Percentiles rank a stretch among this genome's conserved stretches.
Evolutionary conservation across 441 rosid genomes (phyloP).

Genomic region (Populus hybrid): DNA sequence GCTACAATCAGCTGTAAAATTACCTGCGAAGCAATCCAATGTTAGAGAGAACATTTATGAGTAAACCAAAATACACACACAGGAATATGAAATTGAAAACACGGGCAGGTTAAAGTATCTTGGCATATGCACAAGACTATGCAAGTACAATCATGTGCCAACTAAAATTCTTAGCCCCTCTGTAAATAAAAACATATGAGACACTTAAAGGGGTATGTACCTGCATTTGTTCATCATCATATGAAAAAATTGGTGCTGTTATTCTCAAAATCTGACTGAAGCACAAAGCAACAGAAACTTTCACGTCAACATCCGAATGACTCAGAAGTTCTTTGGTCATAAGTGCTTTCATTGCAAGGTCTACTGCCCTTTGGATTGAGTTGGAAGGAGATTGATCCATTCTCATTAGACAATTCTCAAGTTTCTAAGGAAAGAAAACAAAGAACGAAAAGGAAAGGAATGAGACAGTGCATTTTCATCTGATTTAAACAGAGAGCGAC

Average conservation of each 20-base stretch:
- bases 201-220: constrained; percentile 26
- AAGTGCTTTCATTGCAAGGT: constrained; percentile 54
- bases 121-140: not conserved
- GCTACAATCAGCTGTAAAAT: constrained; percentile 36
- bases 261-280: constrained; percentile 78
- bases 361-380: constrained; percentile 49
- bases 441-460: not conserved
- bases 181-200: not conserved
- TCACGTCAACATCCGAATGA: constrained; percentile 57
- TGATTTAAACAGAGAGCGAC: not conserved
- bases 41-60: not conserved
- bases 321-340: constrained; percentile 46
- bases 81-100: too few species aligned
- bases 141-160: not conserved
- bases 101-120: not conserved
- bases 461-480: not conserved
- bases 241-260: constrained; percentile 83
- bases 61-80: not conserved
- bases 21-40: constrained; percentile 2
- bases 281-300: constrained; percentile 72
- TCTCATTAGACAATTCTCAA: constrained; percentile 42
- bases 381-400: constrained; percentile 64
- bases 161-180: not conserved
- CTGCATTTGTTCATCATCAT: constrained; percentile 69
- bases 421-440: constrained; percentile 37